Evolutionary conservation across 805 yeast genomes (phyloP), one percentile per base, ranked within the genome.

Genomic region (Nakazawaea populi): DNA sequence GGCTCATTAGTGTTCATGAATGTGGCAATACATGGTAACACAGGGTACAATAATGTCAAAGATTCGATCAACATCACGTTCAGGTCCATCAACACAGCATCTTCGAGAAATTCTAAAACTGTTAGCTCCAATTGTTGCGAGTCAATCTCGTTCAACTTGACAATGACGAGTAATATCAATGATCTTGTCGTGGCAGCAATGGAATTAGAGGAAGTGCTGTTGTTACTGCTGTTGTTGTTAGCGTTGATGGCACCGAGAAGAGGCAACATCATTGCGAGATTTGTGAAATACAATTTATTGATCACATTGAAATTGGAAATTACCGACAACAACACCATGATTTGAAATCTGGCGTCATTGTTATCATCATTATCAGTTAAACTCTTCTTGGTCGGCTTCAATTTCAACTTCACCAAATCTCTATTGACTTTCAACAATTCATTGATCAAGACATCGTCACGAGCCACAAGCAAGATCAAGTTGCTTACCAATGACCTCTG

Each of bases 81-180:
- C 11, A 14, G 24, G n/a, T 46, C 39, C 29, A 46, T n/a, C n/a
- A 46, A 39, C 4, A 31, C 14, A 9, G 18, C 9, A 9, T 46
- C 39, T 9, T 46, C 49, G 12, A 46, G 40, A 40, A 28, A 46
- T 4, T 30, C 14, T 35, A 32, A 11, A 2, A 46, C 30, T 1
- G 44, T 32, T 32, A 37, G 6, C 6, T 32, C 31, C 14, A 46
- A 32, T 11, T 18, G 31, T 39, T 30, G 37, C 9, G 44, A 38
- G 34, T 44, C 42, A 12, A 44, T 29, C 32, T 46, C 49, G 37
- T 31, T 46, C 39, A 46, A 39, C 38, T 46, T 46, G 32, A 46
- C 38, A 27, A 40, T 31, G 4, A 40, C 27, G 5, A 46, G 14
- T n/a, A 46, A 31, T 9, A 46, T 27, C 11, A 39, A 36, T 6